Base-by-base conservation (phyloP, 441 rosid species). In the Erodium moschatum region DNA sequence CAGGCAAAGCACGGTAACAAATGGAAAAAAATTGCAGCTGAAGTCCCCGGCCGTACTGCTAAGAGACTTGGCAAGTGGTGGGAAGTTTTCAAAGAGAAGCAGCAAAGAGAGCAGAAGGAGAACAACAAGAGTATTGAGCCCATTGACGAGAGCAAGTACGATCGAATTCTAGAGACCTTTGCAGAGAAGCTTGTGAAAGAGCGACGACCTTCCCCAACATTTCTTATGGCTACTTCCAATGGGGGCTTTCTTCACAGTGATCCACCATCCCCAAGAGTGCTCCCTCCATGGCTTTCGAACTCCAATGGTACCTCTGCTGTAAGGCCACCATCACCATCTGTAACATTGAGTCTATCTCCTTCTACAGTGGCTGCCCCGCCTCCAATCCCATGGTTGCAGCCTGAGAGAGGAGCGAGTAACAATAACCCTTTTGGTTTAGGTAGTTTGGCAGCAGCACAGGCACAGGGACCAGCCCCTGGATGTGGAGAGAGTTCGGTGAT, bases 11-110 rank as follows among this genome's bases (percentile, higher is more conserved):
- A 94, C 86, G 97, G 97, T 20, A 94, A 94, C 86, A 94, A 91
- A 84, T 94, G 99, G 97, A 94, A 94, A 92, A 94, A 89, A 70
- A 94, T 89, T 35, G 99, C 99, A 0, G 94, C 98, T 19, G 97
- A 94, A 74, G 92, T 94, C 65, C 98, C 97, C 0, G 97, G 97
- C 9, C 81, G 99, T 35, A 91, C 97, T 20, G 97, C 97, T 8
- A 94, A 94, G 76, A 82, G 97, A 71, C 75, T 91, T 15, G 99
- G 97, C 31, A 94, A 94, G 86, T 89, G 99, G 99, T 94, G 97
- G 97, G 99, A 94, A 74, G 99, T 94, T 33, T 89, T 89, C 67
- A 94, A 91, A 62, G 99, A 94, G 82, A 94, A 91, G 87, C 92
- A 89, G 65, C 92, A 83, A 62, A 84, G 97, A 75, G 99, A 91